phyloP scores from a whole-genome alignment of 176 grass and related monocot genomes.

The Echinochloa phyllopogon region DNA sequence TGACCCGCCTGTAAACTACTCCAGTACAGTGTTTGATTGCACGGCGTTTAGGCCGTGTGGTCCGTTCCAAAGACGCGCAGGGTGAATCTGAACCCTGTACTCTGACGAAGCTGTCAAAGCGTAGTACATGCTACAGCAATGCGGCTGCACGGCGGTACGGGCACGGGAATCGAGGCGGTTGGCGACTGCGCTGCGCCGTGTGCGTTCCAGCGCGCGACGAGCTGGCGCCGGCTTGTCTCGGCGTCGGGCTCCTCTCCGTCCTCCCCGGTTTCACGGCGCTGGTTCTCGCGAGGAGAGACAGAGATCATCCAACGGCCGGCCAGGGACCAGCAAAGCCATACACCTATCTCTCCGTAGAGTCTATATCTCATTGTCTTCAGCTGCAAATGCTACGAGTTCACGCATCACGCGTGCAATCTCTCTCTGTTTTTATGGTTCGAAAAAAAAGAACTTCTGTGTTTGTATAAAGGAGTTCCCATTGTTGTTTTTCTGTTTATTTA shows the following conservation, averaged over 20 bases:
- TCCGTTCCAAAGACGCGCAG: neutral
- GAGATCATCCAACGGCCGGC: neutral
- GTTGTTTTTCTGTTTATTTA: neutral
- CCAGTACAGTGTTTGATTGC: neutral
- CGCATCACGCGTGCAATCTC: neutral
- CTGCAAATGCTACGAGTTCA: neutral
- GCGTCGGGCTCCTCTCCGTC: neutral
- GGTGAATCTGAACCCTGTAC: neutral
- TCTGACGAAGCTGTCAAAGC: neutral
- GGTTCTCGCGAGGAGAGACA: constrained; percentile 7
- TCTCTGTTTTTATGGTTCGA: too few relatives aligned
- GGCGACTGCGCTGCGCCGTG: neutral
- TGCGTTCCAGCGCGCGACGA: constrained; percentile 28
- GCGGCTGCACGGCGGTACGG: neutral
- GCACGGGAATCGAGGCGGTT: neutral
- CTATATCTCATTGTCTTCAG: neutral
- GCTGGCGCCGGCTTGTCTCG: constrained; percentile 30
- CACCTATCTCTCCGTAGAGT: neutral
- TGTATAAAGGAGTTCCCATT: neutral
- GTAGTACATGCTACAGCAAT: neutral
- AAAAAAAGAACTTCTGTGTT: too few relatives aligned
- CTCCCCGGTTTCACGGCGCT: constrained; percentile 14
- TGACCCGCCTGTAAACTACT: neutral
- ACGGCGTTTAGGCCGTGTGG: neutral
- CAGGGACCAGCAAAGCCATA: neutral